Conservation (phyloP, 257 asterid species). For the Salvia miltiorrhiza region DNA sequence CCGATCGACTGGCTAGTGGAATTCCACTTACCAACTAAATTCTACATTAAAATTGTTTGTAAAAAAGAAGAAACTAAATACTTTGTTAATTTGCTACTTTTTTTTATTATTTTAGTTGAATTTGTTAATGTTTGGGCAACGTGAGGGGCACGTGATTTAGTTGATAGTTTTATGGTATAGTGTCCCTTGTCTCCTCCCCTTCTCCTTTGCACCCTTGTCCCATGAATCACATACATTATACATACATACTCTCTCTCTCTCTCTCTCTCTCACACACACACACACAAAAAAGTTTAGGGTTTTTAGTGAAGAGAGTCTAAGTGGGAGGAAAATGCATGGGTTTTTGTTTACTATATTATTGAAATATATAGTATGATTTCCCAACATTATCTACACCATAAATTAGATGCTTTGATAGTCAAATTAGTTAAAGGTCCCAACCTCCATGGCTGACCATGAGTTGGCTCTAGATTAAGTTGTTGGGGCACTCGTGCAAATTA, state of each 20-base stretch:
- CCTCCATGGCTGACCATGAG: not conserved
- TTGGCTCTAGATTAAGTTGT: not conserved
- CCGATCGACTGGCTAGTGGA: no score
- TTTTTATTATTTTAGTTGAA: not conserved
- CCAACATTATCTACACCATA: not conserved
- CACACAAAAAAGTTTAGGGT: not conserved
- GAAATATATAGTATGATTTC: no score
- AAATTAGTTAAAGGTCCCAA: not conserved
- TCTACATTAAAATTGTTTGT: no score
- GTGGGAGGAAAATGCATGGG: not conserved
- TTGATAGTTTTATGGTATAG: slow-evolving; percentile 27
- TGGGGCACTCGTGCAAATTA: not conserved
- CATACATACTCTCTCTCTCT: not conserved
- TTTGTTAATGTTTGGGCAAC: not conserved
- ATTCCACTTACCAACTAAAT: no score
- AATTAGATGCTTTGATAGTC: not conserved
- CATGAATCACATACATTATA: not conserved
- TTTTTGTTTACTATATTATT: not conserved
- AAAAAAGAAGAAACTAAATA: no score
- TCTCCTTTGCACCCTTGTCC: slow-evolving; percentile 17
- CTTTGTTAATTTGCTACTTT: no score
- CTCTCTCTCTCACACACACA: not conserved
- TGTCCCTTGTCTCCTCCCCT: slow-evolving; percentile 36
- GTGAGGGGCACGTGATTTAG: slow-evolving; percentile 49
- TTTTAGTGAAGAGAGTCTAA: not conserved